Conservation (phyloP, 495 filamentous ascomycete species). For the Niebla homalea region DNA sequence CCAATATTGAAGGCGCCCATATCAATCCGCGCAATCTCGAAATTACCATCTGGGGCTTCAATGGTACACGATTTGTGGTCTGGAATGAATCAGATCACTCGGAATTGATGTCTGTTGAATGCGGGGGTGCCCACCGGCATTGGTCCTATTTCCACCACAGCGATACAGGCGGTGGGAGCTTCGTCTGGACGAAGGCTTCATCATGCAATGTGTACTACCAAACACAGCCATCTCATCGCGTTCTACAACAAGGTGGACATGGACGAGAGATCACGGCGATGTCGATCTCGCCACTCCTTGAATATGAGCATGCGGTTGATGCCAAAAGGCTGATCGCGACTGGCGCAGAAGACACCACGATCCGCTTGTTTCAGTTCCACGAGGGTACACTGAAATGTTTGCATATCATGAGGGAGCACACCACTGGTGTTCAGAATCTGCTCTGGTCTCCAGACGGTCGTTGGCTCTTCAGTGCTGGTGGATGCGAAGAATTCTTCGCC, state of each 20-base stretch:
- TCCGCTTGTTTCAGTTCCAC: conserved; percentile 49
- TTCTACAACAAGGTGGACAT: conserved; percentile 58
- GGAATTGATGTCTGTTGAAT: conserved; percentile 56
- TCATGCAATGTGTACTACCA: conserved; percentile 36
- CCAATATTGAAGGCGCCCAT: conserved; percentile 55
- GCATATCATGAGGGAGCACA: conserved; percentile 58
- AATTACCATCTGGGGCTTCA: conserved; percentile 70
- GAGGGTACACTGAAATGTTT: conserved; percentile 30
- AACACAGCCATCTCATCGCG: conserved; percentile 28
- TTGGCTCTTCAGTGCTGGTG: conserved; percentile 72
- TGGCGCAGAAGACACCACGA: conserved; percentile 77
- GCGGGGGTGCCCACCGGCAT: conserved; percentile 68
- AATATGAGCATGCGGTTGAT: conserved; percentile 4
- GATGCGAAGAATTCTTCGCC: conserved; percentile 75
- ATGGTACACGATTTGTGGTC: conserved; percentile 59
- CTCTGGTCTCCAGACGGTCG: conserved; percentile 51
- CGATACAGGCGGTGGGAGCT: conserved; percentile 20
- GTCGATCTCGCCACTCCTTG: conserved; percentile 31
- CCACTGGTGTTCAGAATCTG: conserved; percentile 70
- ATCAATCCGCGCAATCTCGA: conserved; percentile 33
- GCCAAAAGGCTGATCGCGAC: conserved; percentile 48
- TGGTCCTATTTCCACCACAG: conserved; percentile 45
- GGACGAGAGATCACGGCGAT: conserved; percentile 78
- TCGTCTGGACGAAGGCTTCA: conserved; percentile 41
- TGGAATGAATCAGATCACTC: conserved; percentile 57